Conservation (phyloP, 2,329 filamentous ascomycete genomes). For the Eutypella sp. region DNA sequence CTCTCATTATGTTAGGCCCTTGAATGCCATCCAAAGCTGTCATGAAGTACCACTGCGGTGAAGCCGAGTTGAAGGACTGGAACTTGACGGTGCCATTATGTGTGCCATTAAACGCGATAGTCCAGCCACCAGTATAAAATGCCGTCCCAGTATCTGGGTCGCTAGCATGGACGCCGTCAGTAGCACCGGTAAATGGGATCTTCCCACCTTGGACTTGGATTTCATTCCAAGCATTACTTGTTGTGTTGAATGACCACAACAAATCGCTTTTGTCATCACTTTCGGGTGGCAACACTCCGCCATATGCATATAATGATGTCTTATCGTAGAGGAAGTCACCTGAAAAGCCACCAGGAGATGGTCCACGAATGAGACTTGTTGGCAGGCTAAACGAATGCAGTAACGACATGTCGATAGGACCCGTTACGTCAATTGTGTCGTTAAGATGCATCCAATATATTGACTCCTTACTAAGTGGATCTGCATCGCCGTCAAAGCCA, state of each 20-base stretch:
- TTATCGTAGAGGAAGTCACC: constrained; percentile 13
- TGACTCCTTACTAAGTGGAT: too few species aligned
- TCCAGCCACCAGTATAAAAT: constrained; percentile 12
- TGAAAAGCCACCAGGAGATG: constrained; percentile 1
- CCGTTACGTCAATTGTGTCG: constrained; percentile 10
- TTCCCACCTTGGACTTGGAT: constrained; percentile 8
- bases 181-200: constrained; percentile 4
- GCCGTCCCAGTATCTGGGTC: constrained; percentile 11
- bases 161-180: constrained; percentile 3
- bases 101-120: constrained; percentile 7
- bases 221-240: constrained; percentile 4
- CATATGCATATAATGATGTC: constrained; percentile 13
- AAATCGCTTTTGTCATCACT: constrained; percentile 5
- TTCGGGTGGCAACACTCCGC: constrained; percentile 5
- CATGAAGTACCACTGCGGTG: constrained; percentile 8
- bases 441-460: constrained; percentile 13
- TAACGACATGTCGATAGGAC: constrained; percentile 5
- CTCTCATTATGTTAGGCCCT: constrained; percentile 12
- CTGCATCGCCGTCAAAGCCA: too few species aligned
- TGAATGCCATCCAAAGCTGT: constrained; percentile 3
- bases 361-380: constrained; percentile 4
- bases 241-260: constrained; percentile 14
- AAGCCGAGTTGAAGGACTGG: constrained; percentile 5
- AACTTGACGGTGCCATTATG: constrained; percentile 13
- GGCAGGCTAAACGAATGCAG: constrained; percentile 9